phyloP scores from a whole-genome alignment of 345 rosid genomes.

The Melaleuca quinquenervia region DNA sequence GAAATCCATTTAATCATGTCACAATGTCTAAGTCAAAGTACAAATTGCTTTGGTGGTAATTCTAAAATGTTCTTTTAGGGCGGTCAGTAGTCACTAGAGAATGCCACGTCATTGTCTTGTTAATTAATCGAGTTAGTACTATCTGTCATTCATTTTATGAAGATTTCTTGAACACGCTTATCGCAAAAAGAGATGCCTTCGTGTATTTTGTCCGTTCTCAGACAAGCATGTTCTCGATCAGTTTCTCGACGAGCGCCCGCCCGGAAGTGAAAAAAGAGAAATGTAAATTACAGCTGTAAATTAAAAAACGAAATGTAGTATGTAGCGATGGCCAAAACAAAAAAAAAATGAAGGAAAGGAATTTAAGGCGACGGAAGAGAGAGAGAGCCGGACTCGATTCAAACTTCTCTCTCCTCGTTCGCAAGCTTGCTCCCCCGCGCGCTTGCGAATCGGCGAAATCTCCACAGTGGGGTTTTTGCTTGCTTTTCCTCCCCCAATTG shows the following conservation, averaged over 20 bases:
- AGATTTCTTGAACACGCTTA: rapidly evolving
- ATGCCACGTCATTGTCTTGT: neutral
- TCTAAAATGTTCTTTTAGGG: too few relatives aligned
- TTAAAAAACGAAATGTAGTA: too few relatives aligned
- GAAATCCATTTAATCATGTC: neutral
- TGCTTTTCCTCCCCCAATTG: neutral
- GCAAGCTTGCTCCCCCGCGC: neutral
- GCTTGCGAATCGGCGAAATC: neutral
- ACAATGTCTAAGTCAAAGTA: neutral
- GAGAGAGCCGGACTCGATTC: neutral
- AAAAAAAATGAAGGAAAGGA: too few relatives aligned
- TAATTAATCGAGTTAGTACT: neutral
- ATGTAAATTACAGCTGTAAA: too few relatives aligned
- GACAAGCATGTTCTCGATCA: too few relatives aligned
- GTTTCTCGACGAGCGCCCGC: too few relatives aligned
- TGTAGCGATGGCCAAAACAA: neutral
- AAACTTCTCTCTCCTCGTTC: neutral
- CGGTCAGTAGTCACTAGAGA: neutral
- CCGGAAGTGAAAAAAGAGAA: too few relatives aligned
- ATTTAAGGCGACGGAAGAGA: neutral
- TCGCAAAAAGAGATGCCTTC: neutral
- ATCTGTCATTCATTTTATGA: neutral
- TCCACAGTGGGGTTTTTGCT: neutral
- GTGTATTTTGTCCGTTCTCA: neutral
- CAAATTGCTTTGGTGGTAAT: neutral